Evolutionary conservation across 78 protist species (phyloP).

Genomic region (Dictyostelium capitatum): DNA sequence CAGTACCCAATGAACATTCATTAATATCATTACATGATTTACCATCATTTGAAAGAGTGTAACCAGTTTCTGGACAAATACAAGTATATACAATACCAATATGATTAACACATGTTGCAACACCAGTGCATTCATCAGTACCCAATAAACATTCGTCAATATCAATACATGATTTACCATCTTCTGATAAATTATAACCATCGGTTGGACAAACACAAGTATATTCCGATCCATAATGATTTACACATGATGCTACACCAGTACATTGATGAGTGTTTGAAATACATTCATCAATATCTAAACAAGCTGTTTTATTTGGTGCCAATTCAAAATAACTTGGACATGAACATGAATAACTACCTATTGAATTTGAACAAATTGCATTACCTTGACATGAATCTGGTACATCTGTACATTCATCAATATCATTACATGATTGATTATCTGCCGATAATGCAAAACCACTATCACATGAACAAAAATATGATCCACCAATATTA

Average conservation of each 20-base stretch:
- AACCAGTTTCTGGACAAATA: not conserved
- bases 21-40: not conserved
- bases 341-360: conserved; percentile 2
- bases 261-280: not conserved
- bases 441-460: not conserved
- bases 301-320: not conserved
- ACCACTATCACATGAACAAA: conserved; percentile 14
- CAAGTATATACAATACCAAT: not conserved
- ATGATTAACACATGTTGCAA: not conserved
- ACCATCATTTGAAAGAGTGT: not conserved
- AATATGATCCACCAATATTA: not conserved
- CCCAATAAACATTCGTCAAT: not conserved
- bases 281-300: not conserved
- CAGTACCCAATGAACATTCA: not conserved
- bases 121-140: not conserved
- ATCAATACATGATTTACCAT: not conserved
- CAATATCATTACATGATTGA: not conserved
- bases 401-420: not conserved
- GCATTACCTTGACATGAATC: not conserved
- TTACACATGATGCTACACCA: too few relatives aligned
- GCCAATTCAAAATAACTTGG: too few relatives aligned
- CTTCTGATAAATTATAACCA: not conserved
- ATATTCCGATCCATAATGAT: not conserved
- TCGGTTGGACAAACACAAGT: not conserved
- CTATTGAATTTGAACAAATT: not conserved